Base-by-base conservation (phyloP, 305 asterid species). In the Rubia balearica region DNA sequence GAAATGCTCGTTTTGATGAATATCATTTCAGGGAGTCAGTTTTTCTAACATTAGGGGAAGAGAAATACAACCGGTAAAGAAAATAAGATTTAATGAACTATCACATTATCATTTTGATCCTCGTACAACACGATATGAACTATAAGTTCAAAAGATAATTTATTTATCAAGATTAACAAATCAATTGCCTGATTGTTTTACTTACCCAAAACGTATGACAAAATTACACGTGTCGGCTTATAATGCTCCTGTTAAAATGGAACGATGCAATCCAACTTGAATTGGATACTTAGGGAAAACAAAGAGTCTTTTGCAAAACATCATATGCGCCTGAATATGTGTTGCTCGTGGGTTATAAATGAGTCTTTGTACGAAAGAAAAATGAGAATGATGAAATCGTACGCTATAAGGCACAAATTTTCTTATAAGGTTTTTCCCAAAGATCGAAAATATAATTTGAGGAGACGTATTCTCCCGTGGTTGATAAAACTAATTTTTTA, bases 111-210 rank as follows among this genome's bases (percentile, higher is more conserved):
- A 53, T 69, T 38, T 59, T 42, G 75, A 71, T 30, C 68, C 68
- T 30, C 59, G 61, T 21, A 71, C 61, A 71, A 53, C 53, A 1
- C 65, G 33, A 57, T 57, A 53, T 57, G 67, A 59, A 70, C 17
- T 9, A 6, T 56, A 70, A 56, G 67, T 21, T 24, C 65, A 56
- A 59, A 56, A 60, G 17, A 70, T 57, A 48, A 33, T 70, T 10
- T 49, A 70, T 70, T n/a, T 70, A 2, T 64, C 51, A 40, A 55
- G 11, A 19, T 5, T 70, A 24, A 55, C 66, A 8, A 9, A n/a
- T 55, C 36, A 55, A 24, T 16, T 70, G 38, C 65, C 73, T 14
- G 65, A 70, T 55, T 46, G 66, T 53, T 70, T 70, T 33, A 41
- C 72, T 21, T 63, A 68, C 19, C 12, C 16, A 21, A 49, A 27